Base-by-base conservation (phyloP, 2,329 filamentous ascomycete genomes). In the Fusarium dlaminii region DNA sequence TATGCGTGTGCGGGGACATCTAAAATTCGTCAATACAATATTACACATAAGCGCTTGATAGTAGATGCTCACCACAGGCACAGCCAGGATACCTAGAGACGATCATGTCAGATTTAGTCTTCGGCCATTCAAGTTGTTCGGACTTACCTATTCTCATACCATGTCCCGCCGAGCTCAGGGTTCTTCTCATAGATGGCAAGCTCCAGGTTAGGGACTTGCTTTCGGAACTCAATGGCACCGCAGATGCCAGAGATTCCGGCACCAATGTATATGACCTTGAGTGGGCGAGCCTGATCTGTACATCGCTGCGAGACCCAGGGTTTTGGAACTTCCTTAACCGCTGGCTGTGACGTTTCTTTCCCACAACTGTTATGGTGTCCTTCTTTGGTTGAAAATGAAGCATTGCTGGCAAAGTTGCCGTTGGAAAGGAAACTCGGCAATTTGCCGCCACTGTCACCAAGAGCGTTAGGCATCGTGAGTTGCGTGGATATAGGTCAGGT, bases 161-260 rank as follows among this genome's bases (percentile, higher is more conserved):
- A 68, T 8, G 66, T 68, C 3, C 66, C 66, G 5, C 66, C 66
- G 4, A 68, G 66, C 4, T 68, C 66, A 8, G 66, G 56, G 3
- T 68, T 68, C 43, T 68, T 68, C n/a, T 68, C 66, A 2, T 68
- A 68, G 15, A 68, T 63, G 0, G 68, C 64, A 29, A 68, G 20
- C 0, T 63, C 56, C 2, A 68, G 11, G 24, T 63, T 24, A 8
- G 66, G 66, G 1, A 68, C 56, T 17, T 68, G 48, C 10, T 68
- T 68, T 15, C 34, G 32, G 5, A 68, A 68, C 17, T 68, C 64
- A 13, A 68, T 46, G 7, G 66, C 66, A 22, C 66, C 66, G 6
- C 64, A 68, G 6, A 68, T 68, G 0, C 66, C 66, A 0, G 66
- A 68, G 3, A 68, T 68, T 1, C 66, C 66, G 0, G 55, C 66